Evolutionary conservation across 768 basidiomycete species (phyloP), one percentile per base, ranked within the genome.

Genomic region (Lepiota subincarnata): DNA sequence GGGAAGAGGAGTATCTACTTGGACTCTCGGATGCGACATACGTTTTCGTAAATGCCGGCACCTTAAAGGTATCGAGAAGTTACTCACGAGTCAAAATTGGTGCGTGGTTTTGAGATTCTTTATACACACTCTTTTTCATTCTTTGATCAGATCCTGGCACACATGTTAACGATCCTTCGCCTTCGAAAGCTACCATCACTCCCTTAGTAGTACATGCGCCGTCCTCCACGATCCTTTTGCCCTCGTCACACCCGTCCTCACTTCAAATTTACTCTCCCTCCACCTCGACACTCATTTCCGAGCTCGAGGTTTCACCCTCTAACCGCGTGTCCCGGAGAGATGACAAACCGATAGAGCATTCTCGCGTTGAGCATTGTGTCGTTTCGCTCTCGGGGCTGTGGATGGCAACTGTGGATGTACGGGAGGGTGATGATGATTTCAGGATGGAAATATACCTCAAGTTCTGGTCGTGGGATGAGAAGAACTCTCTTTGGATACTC

Each of bases 221-320:
- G 4, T 86, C 92, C 3, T 80, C 84, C 26, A 83, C 90, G 4
- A 73, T 98, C 56, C 78, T 98, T 59, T 77, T 98, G 13, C 92
- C 93, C 0, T 93, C 96, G 2, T 95, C 94, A 0, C 95, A 99
- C 64, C 89, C 93, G 0, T 94, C 95, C 2, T 91, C 93, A n/a
- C 74, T 99, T 37, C 96, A 98, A 72, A 83, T 88, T 20, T 95
- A 89, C 71, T 87, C 91, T 14, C 88, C 88, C 1, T 68, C 77
- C 6, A 77, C 81, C 2, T 86, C 86, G 24, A 78, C 81, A 38
- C 76, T 93, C 0, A 63, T 92, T 2, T 85, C 85, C 42, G 96
- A 99, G 68, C 76, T 98, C 16, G 97, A 98, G 68, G 82, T 99
- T 6, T 85, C 91, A 1, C 92, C 96, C 18, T 93, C 93, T 22